phyloP scores from a whole-genome alignment of 2,329 filamentous ascomycete genomes.

The Paracorniculantispora psalliotae region DNA sequence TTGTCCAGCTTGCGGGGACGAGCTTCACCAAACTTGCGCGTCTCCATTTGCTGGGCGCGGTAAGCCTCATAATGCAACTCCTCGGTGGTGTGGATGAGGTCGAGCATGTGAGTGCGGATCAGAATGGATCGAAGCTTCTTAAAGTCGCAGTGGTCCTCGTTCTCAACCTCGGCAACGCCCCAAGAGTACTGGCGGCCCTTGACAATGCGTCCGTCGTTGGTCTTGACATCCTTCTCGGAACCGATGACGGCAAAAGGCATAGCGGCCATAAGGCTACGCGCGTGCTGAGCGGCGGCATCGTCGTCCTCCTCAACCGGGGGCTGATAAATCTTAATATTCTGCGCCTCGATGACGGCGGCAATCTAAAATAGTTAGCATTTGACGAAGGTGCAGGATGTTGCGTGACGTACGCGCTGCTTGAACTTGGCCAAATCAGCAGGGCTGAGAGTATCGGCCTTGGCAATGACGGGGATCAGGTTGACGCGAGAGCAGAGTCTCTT shows the following conservation, averaged over 20 bases:
- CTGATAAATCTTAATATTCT: constrained; percentile 99
- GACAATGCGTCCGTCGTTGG: constrained; percentile 88
- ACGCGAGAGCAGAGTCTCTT: constrained; percentile 97
- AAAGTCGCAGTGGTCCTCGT: constrained; percentile 99
- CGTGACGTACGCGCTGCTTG: constrained; percentile 77
- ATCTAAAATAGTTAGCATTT: constrained; percentile 55
- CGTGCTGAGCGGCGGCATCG: constrained; percentile 91
- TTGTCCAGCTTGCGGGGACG: constrained; percentile 97
- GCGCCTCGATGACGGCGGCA: constrained; percentile 89
- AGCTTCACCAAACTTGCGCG: constrained; percentile 97
- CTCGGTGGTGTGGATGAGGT: constrained; percentile 98
- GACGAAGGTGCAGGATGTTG: background rate
- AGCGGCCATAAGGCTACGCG: constrained; percentile 86
- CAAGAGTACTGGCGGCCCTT: constrained; percentile 99
- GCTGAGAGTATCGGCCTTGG: constrained; percentile 97
- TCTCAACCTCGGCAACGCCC: constrained; percentile 99
- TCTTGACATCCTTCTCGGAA: constrained; percentile 99
- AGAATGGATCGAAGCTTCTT: constrained; percentile 99
- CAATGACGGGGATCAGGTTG: constrained; percentile 96
- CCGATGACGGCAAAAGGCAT: constrained; percentile 99
- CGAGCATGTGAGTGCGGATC: constrained; percentile 98
- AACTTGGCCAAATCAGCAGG: constrained; percentile 86
- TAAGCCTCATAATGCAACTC: constrained; percentile 99
- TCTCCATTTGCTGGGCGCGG: constrained; percentile 99
- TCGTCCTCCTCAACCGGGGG: constrained; percentile 98